These are phyloP conservation scores for Cordyceps javanica DNA, from an alignment of 2,329 filamentous ascomycete genomes.

Conservation along the genomic window DNA sequence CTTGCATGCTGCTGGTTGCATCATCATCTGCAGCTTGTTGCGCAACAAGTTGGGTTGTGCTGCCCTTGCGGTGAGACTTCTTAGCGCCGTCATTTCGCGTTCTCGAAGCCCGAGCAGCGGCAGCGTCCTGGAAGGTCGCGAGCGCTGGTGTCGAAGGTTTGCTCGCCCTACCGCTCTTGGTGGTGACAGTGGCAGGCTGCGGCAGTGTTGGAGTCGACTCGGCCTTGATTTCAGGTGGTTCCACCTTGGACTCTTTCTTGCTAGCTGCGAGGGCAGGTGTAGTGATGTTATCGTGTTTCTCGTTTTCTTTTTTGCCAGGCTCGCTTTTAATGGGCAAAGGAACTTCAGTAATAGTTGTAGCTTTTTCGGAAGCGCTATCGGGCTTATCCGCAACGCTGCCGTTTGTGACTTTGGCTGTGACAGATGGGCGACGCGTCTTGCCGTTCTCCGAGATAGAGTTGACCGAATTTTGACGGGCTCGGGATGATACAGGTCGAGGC, in stretches of 20 bases:
- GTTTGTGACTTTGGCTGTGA: slow-evolving; percentile 56
- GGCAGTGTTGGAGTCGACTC: slow-evolving; percentile 41
- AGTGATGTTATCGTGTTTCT: slow-evolving; percentile 22
- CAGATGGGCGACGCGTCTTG: slow-evolving; percentile 51
- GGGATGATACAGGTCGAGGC: slow-evolving; percentile 60
- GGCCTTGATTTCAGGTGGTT: slow-evolving; percentile 31
- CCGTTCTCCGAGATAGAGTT: slow-evolving; percentile 51
- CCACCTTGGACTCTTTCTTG: slow-evolving; percentile 39
- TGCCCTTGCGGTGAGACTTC: slow-evolving; percentile 50
- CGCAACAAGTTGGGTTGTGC: slow-evolving; percentile 27
- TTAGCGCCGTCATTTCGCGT: slow-evolving; percentile 37
- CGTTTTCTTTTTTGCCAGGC: slow-evolving; percentile 27
- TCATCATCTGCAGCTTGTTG: slow-evolving; percentile 35
- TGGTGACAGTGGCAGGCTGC: slow-evolving; percentile 44
- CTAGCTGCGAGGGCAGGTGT: slow-evolving; percentile 19
- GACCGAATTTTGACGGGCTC: slow-evolving; percentile 70
- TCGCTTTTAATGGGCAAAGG: slow-evolving; percentile 27
- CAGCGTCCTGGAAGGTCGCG: slow-evolving; percentile 51
- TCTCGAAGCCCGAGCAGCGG: slow-evolving; percentile 48
- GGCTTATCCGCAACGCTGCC: slow-evolving; percentile 32
- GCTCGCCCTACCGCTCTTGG: slow-evolving; percentile 60
- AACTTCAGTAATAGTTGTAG: slow-evolving; percentile 50
- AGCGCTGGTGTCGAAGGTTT: slow-evolving; percentile 61
- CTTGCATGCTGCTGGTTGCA: slow-evolving; percentile 35
- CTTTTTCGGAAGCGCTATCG: slow-evolving; percentile 25